Base-by-base conservation (phyloP, 208 protist species). In the Novymonas esmeraldas region DNA sequence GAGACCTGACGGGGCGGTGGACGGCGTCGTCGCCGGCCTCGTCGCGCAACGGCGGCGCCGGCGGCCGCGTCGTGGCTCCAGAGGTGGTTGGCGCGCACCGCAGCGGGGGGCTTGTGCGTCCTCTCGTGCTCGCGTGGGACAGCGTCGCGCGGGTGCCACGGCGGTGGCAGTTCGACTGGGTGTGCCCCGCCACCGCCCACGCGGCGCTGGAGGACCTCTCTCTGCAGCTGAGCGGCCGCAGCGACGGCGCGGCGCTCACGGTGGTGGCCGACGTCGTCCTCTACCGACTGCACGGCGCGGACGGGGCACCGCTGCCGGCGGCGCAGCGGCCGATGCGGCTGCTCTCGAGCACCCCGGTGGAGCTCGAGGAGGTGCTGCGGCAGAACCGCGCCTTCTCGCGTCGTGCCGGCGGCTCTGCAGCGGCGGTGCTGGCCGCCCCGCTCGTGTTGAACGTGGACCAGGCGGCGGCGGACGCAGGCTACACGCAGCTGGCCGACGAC, bases 1-100 rank as follows among this genome's bases (percentile, higher is more conserved):
- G 92, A 18, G 89, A 95, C 49, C 66, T 89, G 22, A 90, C 87
- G 0, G 88, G 79, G 0, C 38, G 83, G 41, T 94, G 91, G 89
- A 64, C 69, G 7, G 79, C 75, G 29, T 44, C 64, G 14, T 36
- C n/a, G 7, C n/a, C 65, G 75, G 0, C 38, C 48, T 44, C 26
- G 11, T 9, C 18, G 56, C 4, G n/a, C 28, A 34, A 55, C 64
- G 5, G 33, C 38, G 9, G 39, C 42, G 14, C 41, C 65, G 9
- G 10, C 49, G 14, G 20, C 22, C 28, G 10, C 41, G 13, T 20
- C 28, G 20, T 50, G 22, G 9, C n/a, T 44, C 20, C 16, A 4
- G 9, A 20, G 20, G 26, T 46, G 36, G 18, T 20, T 33, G 9
- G 39, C 38, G 4, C 20, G 56, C 13, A 24, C 24, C 56, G 14